Base-by-base conservation (phyloP, 768 basidiomycete genomes). In the Hypsizygus marmoreus region DNA sequence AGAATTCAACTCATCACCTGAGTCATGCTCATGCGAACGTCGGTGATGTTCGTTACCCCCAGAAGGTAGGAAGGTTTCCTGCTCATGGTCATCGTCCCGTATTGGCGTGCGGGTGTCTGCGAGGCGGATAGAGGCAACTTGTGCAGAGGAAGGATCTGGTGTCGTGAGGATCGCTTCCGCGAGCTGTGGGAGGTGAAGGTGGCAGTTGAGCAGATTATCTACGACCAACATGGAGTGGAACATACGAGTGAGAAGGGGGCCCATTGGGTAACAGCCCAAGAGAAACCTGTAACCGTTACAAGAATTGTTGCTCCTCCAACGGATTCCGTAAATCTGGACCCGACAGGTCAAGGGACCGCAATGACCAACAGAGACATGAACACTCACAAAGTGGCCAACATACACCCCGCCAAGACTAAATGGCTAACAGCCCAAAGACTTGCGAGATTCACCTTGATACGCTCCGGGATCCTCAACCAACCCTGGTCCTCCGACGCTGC, bases 181-280 rank as follows among this genome's bases (percentile, higher is more conserved):
- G 10, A 95, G 83, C 88, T 89, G 56, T 9, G 37, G 9, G 20
- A 40, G 24, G 37, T 31, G 7, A 3, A 23, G 8, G 17, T 13
- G 4, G 32, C 8, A 26, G 24, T 22, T 20, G 24, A 23, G 25
- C 25, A 17, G n/a, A 35, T 23, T 36, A 40, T 24, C 39, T 36
- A 16, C 4, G 4, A 11, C 14, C 11, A 28, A 8, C 11, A 34
- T 28, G 20, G 26, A 46, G 6, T 30, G 22, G 22, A 13, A 69
- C 82, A 36, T 53, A 95, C 91, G 59, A 98, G 65, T 0, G 92
- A 83, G 66, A 91, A 95, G 2, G 95, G 95, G 3, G 85, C 92
- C 95, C 95, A 97, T 65, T 88, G 86, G 0, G 86, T 80, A 40
- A 97, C 76, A 4, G 93, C 92, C 91, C 89, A 97, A n/a, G 89